Conservation (phyloP, 345 rosid species). For the Hibiscus syriacus region DNA sequence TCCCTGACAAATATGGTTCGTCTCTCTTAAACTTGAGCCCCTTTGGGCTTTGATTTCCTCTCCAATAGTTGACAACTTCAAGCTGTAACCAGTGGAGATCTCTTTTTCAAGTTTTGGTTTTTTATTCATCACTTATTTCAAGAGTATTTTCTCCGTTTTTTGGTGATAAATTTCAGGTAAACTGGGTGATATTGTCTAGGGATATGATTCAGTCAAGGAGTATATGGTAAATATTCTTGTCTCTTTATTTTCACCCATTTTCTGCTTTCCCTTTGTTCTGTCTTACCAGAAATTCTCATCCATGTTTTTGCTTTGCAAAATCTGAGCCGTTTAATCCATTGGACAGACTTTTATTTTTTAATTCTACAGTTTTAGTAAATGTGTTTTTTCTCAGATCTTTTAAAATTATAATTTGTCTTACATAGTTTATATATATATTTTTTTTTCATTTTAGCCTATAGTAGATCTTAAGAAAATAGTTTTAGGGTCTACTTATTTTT, state of each 20-base stretch:
- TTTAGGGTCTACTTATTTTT: too few relatives aligned
- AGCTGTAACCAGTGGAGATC: not conserved
- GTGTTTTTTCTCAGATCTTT: too few relatives aligned
- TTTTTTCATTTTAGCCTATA: too few relatives aligned
- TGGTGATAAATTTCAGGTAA: conserved; percentile 44
- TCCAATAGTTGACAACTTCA: not conserved
- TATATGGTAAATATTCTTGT: conserved; percentile 44
- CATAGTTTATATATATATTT: too few relatives aligned
- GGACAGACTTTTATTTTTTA: too few relatives aligned
- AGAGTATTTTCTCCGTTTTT: not conserved
- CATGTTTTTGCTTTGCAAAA: too few relatives aligned
- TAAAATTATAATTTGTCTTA: too few relatives aligned
- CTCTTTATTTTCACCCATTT: not conserved
- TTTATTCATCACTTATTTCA: not conserved
- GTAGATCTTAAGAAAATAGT: too few relatives aligned
- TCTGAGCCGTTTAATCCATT: too few relatives aligned
- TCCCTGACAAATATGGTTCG: conserved; percentile 85
- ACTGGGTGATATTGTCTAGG: conserved; percentile 60
- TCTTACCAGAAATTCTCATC: too few relatives aligned
- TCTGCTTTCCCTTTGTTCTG: not conserved
- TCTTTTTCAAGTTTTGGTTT: too few relatives aligned
- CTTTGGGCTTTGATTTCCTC: not conserved
- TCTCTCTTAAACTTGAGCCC: not conserved
- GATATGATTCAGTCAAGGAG: conserved; percentile 53
- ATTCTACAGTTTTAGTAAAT: too few relatives aligned